Evolutionary conservation across 306 rosid species (phyloP), one percentile per base, ranked within the genome.

Genomic region (Senna tora): DNA sequence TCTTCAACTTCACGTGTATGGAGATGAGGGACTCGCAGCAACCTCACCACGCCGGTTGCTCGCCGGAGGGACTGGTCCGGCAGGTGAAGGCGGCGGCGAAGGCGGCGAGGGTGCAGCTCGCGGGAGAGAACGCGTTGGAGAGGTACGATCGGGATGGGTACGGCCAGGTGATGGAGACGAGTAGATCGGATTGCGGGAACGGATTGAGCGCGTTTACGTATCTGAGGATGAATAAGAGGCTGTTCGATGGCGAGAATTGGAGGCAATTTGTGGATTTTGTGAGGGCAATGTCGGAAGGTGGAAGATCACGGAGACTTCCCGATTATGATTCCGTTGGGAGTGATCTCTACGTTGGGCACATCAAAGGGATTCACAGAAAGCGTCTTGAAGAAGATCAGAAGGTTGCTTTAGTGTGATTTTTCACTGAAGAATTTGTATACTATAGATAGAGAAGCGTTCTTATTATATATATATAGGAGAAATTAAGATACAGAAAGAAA

Each of bases 1-100:
- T 88, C 45, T 77, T 95, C 49, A 95, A 95, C 73, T 95, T 95
- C 86, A 95, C 99, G 67, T 95, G 99, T 75, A 91, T 95, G 97
- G 96, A 95, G 83, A 95, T 95, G 99, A 89, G 84, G 67, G 97
- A 95, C 49, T 58, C 80, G 55, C 83, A 95, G 72, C 99, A 95
- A 55, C 96, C 96, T 0, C 75, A 55, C 0, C 60, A 85, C 36
- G 98, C 94, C 32, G 68, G 82, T 32, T 87, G 97, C 88, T 94
- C 99, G 0, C 99, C 99, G 0, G 93, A 94, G 71, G 99, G 96
- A 33, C 72, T 94, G 60, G 99, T 95, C 30, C 76, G 69, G 41
- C 96, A 95, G 75, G 96, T 91, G 56, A 89, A 91, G 79, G 79
- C 28, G 81, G 93, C 93, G 34, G 78, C 97, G 36, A 81, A 56